A percentile compares a stretch with the other conserved stretches of the same genome.
Conservation (phyloP, 2,329 filamentous ascomycete genomes). For the Fusarium ambrosium region DNA sequence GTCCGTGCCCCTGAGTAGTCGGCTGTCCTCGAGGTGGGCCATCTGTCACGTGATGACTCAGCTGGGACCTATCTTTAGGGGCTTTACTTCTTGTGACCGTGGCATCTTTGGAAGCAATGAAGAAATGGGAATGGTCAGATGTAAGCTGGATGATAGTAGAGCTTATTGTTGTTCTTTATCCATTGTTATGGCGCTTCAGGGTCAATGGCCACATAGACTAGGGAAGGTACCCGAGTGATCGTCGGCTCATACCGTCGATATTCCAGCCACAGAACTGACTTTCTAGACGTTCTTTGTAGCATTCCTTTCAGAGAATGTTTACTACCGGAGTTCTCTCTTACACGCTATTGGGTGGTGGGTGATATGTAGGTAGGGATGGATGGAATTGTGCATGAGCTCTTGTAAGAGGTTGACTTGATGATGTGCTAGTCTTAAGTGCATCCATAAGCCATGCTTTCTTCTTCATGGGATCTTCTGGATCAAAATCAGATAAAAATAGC, state of each 20-base stretch:
- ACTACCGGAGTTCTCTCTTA: neutral
- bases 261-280: constrained; percentile 4
- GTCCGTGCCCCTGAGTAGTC: constrained; percentile 48
- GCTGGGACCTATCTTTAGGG: constrained; percentile 6
- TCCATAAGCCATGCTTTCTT: neutral
- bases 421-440: neutral
- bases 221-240: neutral
- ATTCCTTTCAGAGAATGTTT: neutral
- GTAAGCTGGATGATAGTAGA: neutral
- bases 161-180: neutral
- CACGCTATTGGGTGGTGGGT: neutral
- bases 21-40: constrained; percentile 32
- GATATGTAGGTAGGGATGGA: neutral
- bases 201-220: neutral
- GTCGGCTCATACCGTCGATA: neutral
- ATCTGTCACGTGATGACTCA: constrained; percentile 46
- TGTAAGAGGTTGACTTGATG: neutral
- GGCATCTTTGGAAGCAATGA: neutral
- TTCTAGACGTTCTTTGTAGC: neutral
- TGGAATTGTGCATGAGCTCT: neutral
- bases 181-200: neutral
- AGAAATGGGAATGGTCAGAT: neutral
- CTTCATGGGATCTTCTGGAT: neutral
- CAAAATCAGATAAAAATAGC: no score
- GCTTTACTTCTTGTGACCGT: neutral